A percentile compares a stretch with the other conserved stretches of the same genome.
phyloP scores from a whole-genome alignment of 1,139 yeast genomes.

The Debaryomyces sp. region DNA sequence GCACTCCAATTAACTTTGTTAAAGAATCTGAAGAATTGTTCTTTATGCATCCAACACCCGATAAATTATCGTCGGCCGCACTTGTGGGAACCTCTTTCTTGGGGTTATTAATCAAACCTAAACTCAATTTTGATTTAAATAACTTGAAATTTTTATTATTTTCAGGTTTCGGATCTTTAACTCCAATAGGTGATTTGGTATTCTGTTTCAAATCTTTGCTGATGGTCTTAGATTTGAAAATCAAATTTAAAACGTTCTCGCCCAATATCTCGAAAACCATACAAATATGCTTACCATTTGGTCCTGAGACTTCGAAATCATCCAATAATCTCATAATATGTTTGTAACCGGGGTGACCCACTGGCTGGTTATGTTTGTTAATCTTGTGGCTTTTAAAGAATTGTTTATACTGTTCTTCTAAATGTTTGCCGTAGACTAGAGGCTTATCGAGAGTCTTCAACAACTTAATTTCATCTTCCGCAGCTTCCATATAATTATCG shows the following conservation, averaged over 20 bases:
- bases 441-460: conserved; percentile 26
- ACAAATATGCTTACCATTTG: conserved; percentile 46
- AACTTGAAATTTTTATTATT: conserved; percentile 24
- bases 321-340: conserved; percentile 45
- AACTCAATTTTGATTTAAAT: conserved; percentile 27
- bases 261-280: conserved; percentile 50
- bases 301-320: conserved; percentile 43
- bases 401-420: conserved; percentile 21
- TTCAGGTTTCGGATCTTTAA: not conserved
- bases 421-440: conserved; percentile 23
- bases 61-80: not conserved
- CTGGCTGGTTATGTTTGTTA: conserved; percentile 10
- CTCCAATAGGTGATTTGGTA: not conserved
- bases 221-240: conserved; percentile 33
- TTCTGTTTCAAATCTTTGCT: not conserved
- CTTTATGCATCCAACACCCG: not conserved
- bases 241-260: conserved; percentile 42
- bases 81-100: not conserved
- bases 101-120: conserved; percentile 20
- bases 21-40: conserved; percentile 15
- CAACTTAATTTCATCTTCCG: conserved; percentile 45
- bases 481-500: conserved; percentile 44
- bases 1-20: conserved; percentile 16
- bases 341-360: conserved; percentile 39
- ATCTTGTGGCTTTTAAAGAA: conserved; percentile 15